These are phyloP conservation scores for Candida germanica DNA, from an alignment of 805 yeast genomes.

Conservation along the genomic window DNA sequence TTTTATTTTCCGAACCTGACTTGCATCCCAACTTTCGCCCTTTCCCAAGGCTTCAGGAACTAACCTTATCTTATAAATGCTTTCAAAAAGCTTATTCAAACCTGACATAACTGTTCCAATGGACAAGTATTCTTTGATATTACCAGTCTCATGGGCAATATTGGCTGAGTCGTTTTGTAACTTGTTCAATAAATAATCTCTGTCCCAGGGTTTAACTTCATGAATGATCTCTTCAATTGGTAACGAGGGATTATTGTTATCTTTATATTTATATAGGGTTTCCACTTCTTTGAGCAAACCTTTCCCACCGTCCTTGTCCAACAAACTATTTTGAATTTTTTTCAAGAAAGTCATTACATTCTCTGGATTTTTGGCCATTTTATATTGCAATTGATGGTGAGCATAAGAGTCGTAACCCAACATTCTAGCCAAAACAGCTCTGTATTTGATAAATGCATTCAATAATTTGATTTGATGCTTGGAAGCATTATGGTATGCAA, in stretches of 20 bases:
- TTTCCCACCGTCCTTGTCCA: constrained; percentile 21
- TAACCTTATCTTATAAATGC: constrained; percentile 73
- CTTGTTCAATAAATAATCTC: constrained; percentile 54
- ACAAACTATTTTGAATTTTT: constrained; percentile 49
- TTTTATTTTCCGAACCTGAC: constrained; percentile 77
- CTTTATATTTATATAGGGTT: constrained; percentile 38
- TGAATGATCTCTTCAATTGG: constrained; percentile 35
- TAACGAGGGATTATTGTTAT: constrained; percentile 8
- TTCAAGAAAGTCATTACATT: constrained; percentile 69
- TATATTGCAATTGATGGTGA: constrained; percentile 79
- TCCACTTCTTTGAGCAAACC: constrained; percentile 60
- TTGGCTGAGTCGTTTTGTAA: constrained; percentile 10
- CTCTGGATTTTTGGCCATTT: constrained; percentile 82
- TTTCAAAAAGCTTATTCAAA: constrained; percentile 63
- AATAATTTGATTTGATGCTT: constrained; percentile 58
- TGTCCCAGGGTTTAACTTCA: constrained; percentile 83
- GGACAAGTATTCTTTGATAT: constrained; percentile 71
- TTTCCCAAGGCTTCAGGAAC: constrained; percentile 57
- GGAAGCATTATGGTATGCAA: constrained; percentile 64
- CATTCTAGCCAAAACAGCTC: constrained; percentile 70
- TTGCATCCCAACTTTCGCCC: constrained; percentile 83
- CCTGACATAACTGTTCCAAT: constrained; percentile 86
- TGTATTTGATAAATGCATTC: constrained; percentile 54
- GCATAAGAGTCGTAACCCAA: constrained; percentile 71
- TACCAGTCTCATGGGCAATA: constrained; percentile 23